Conservation (phyloP, 2,329 filamentous ascomycete genomes). For the Fusarium dlaminii region DNA sequence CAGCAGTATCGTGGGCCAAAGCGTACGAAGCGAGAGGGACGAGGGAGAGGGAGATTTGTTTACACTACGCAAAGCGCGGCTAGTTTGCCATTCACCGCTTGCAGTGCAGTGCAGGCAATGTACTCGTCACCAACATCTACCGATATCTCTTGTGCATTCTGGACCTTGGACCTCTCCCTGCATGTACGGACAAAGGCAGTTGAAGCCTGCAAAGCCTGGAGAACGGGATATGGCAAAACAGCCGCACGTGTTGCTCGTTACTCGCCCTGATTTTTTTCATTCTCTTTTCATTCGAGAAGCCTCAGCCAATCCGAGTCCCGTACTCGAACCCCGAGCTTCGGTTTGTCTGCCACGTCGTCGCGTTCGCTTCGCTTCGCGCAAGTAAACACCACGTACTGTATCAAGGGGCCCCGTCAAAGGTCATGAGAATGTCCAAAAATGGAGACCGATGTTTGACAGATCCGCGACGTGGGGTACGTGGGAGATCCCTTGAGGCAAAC, state of each 20-base stretch:
- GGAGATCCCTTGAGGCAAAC: neutral
- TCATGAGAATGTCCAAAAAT: constrained; percentile 16
- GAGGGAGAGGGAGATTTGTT: neutral
- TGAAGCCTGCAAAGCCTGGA: constrained; percentile 2
- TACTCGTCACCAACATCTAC: constrained; percentile 10
- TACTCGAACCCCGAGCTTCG: neutral
- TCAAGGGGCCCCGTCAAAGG: neutral
- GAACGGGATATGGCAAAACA: constrained; percentile 3
- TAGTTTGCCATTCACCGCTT: constrained; percentile 8
- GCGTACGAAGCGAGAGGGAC: neutral
- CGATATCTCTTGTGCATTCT: neutral
- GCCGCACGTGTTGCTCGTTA: constrained; percentile 12
- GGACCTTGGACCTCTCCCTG: neutral
- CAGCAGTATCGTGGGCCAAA: neutral
- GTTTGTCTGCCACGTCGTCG: constrained; percentile 5
- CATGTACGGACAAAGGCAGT: neutral
- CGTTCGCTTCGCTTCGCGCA: neutral
- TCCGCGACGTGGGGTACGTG: constrained; percentile 33
- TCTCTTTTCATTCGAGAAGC: constrained; percentile 18
- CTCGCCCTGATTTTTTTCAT: neutral
- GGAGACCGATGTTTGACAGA: constrained; percentile 12
- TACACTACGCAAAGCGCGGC: constrained; percentile 28
- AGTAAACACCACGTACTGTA: constrained; percentile 2
- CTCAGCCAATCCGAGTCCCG: neutral
- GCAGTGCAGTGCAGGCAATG: neutral